Conservation (phyloP, 305 asterid species). For the Fraxinus velutina region DNA sequence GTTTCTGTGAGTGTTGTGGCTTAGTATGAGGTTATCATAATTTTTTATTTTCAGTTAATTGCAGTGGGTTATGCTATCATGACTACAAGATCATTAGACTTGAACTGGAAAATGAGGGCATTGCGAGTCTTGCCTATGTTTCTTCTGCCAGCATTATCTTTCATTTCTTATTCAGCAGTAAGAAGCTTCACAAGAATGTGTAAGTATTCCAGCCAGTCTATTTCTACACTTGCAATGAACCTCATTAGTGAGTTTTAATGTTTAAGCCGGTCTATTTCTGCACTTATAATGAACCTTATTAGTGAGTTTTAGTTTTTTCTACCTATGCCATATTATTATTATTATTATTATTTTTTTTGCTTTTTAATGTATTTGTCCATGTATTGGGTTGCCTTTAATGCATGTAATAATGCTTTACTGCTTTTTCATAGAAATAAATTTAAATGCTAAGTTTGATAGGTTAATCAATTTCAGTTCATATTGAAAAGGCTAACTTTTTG, state of each 20-base stretch:
- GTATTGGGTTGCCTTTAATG: not conserved
- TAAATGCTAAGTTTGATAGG: not conserved
- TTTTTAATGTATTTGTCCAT: not conserved
- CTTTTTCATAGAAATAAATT: not conserved
- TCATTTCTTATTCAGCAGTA: slow-evolving; percentile 26
- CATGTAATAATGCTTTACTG: not conserved
- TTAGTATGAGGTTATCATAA: not conserved
- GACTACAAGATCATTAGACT: slow-evolving; percentile 44
- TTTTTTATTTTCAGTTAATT: slow-evolving; percentile 25
- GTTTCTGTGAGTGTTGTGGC: not conserved
- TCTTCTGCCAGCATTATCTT: slow-evolving; percentile 40
- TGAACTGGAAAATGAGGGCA: slow-evolving; percentile 49
- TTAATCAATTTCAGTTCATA: not conserved
- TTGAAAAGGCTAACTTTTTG: not conserved
- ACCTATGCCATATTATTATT: not conserved
- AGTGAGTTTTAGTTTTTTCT: not conserved
- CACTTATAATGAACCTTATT: not conserved
- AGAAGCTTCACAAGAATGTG: slow-evolving; percentile 39
- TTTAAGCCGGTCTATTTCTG: slow-evolving; percentile 27
- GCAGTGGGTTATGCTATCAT: slow-evolving; percentile 48
- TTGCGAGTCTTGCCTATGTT: slow-evolving; percentile 47
- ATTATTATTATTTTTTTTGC: not conserved
- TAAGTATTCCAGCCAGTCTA: slow-evolving; percentile 26
- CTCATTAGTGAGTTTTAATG: slow-evolving; percentile 11
- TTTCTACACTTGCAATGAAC: not conserved